Conservation (phyloP, 768 basidiomycete genomes). For the Mycena chlorophos region DNA sequence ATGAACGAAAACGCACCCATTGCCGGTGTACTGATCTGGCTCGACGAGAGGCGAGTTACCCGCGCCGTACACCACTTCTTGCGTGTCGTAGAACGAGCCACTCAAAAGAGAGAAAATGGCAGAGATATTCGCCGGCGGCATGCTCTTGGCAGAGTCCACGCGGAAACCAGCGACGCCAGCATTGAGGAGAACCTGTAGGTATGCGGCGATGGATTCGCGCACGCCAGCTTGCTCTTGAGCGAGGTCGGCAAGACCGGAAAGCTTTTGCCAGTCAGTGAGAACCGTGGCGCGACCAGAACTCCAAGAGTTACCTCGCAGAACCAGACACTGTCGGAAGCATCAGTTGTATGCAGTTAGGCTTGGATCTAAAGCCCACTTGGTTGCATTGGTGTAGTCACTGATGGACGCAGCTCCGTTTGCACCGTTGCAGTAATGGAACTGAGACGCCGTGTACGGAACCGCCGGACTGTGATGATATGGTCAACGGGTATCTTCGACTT, state of each 20-base stretch:
- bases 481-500: neutral
- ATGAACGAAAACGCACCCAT: constrained; percentile 9
- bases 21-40: constrained; percentile 11
- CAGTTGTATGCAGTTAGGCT: constrained; percentile 1
- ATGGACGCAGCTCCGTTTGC: constrained; percentile 2
- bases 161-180: constrained; percentile 19
- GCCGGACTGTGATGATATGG: constrained; percentile 16
- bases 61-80: constrained; percentile 23
- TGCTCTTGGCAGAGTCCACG: constrained; percentile 15
- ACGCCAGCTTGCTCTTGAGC: constrained; percentile 15
- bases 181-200: constrained; percentile 10
- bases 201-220: constrained; percentile 8
- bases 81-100: constrained; percentile 12
- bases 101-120: constrained; percentile 5
- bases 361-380: constrained; percentile 3
- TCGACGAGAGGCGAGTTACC: constrained; percentile 18
- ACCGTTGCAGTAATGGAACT: constrained; percentile 17
- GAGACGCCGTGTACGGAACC: constrained; percentile 18
- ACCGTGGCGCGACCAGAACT: neutral
- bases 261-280: neutral
- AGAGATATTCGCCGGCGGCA: constrained; percentile 5
- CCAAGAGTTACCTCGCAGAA: constrained; percentile 7
- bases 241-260: constrained; percentile 12
- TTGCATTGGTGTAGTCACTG: constrained; percentile 11
- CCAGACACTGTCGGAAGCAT: constrained; percentile 2